Evolutionary conservation across 805 yeast species (phyloP), one percentile per base, ranked within the genome.

Genomic region (Metschnikowia colocasiae): DNA sequence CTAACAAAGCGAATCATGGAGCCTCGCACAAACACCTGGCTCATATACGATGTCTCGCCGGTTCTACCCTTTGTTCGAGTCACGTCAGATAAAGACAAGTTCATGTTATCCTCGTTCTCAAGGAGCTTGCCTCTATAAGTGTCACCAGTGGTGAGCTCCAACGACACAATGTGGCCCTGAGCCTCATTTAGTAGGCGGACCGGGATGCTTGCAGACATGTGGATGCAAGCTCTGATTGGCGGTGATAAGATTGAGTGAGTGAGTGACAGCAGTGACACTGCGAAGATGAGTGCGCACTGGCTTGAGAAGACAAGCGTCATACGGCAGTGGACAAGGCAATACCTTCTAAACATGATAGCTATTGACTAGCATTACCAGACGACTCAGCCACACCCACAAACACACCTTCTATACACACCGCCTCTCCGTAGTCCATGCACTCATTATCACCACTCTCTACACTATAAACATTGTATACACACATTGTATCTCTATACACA

Each of bases 31-130:
- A 88, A 91, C 3, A 90, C 95, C 57, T 85, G 88, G 53, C 86
- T 89, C 75, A 88, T 76, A 55, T 84, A 85, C 1, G 85, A 74
- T 3, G 86, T 85, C 40, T 75, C 73, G 3, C 97, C 96, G 45
- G 88, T 85, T 18, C 62, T 46, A 26, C 64, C 63, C 23, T 82
- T 79, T 0, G 97, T 91, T 40, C 86, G 82, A 1, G 85, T 80
- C 34, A 86, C 95, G 61, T 92, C 96, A 53, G 80, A 73, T 42
- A 92, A 66, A 51, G 91, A 95, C 22, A 92, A 81, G 62, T 92
- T 92, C 98, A 92, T 94, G 64, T 85, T 91, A 59, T 92, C 98
- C 67, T 92, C 97, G 40, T 85, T 83, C 59, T 86, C 96, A 3
- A 85, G 63, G 39, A 92, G 75, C 61, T 85, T 89, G 1, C 99